These are phyloP conservation scores for Tylopilus sp. DNA, from an alignment of 768 basidiomycete genomes.

Conservation along the genomic window DNA sequence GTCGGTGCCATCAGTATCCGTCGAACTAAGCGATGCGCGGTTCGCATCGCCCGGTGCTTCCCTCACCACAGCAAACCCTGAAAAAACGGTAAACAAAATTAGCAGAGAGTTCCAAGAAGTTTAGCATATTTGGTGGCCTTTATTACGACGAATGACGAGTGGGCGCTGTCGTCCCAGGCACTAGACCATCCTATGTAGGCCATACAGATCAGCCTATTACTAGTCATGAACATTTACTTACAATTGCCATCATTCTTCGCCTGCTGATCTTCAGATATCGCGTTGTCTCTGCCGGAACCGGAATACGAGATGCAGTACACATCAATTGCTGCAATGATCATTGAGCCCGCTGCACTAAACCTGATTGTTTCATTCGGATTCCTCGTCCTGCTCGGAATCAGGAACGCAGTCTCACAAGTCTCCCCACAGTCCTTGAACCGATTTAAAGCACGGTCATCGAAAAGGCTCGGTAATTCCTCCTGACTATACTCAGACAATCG, in stretches of 20 bases:
- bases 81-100: no score
- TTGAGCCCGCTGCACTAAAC: conserved; percentile 36
- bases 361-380: conserved; percentile 27
- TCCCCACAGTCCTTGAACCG: conserved; percentile 28
- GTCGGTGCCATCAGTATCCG: no score
- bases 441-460: conserved; percentile 26
- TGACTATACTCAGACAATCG: no score
- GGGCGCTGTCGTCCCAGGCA: no score
- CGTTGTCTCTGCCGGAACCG: conserved; percentile 17
- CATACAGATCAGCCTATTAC: conserved; percentile 23
- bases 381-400: conserved; percentile 22
- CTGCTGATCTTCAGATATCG: conserved; percentile 21
- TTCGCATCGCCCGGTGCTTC: no score
- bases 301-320: conserved; percentile 26
- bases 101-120: no score
- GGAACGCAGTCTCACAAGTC: conserved; percentile 25
- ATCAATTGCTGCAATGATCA: conserved; percentile 31
- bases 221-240: conserved; percentile 33
- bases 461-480: no score
- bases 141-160: no score
- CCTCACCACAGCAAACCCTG: no score
- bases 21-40: no score
- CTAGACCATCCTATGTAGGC: no score
- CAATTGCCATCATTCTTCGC: conserved; percentile 29
- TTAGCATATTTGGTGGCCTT: no score